A percentile compares a stretch with the other conserved stretches of the same genome.
Conservation (phyloP, 2,329 filamentous ascomycete species). For the Shiraia bambusicola region DNA sequence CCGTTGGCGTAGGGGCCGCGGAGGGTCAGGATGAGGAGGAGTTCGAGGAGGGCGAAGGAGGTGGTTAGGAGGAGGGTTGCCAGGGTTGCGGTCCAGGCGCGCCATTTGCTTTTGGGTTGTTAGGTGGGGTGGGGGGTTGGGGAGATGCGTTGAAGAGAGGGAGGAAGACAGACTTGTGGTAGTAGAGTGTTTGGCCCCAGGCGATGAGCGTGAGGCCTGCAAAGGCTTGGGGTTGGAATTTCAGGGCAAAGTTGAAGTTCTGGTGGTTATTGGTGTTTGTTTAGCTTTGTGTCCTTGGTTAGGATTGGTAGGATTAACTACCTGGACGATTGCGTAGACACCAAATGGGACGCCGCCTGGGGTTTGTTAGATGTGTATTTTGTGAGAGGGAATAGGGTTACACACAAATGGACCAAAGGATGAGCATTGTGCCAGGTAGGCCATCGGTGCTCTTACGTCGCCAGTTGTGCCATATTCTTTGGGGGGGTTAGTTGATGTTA, state of each 20-base stretch:
- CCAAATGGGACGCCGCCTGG: constrained; percentile 52
- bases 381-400: neutral
- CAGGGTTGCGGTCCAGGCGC: constrained; percentile 49
- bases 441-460: constrained; percentile 62
- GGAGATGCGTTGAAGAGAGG: no score
- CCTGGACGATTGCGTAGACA: constrained; percentile 55
- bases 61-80: constrained; percentile 45
- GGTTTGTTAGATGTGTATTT: constrained; percentile 10
- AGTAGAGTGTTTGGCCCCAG: constrained; percentile 57
- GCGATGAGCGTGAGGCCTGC: constrained; percentile 51
- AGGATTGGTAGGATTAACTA: constrained; percentile 17
- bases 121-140: neutral
- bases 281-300: neutral
- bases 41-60: constrained; percentile 57
- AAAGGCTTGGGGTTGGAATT: constrained; percentile 59
- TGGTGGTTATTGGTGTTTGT: constrained; percentile 27
- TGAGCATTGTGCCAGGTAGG: constrained; percentile 61
- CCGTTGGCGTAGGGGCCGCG: constrained; percentile 57
- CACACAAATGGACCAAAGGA: constrained; percentile 62
- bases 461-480: constrained; percentile 63
- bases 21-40: constrained; percentile 59
- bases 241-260: constrained; percentile 58
- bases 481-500: constrained; percentile 11
- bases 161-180: constrained; percentile 47
- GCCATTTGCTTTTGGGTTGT: constrained; percentile 47